Percentiles rank a stretch among this genome's conserved stretches.
Evolutionary conservation across 257 asterid species (phyloP).

Genomic region (Echium plantagineum): DNA sequence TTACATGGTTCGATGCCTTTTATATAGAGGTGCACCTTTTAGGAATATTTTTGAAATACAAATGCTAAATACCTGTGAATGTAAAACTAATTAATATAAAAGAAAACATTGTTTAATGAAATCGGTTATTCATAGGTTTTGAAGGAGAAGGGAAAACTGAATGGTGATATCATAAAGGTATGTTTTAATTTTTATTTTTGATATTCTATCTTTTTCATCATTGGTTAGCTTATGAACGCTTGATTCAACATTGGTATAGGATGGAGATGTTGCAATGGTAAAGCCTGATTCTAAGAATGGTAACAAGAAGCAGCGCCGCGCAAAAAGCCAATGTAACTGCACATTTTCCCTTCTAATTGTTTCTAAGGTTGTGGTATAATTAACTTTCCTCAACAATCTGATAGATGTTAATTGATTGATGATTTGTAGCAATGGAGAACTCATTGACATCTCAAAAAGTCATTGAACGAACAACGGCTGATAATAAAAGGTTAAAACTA

Average conservation of each 20-base stretch:
- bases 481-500: slow-evolving; percentile 51
- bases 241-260: slow-evolving; percentile 6
- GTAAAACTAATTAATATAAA: too few relatives aligned
- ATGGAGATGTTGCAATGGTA: slow-evolving; percentile 13
- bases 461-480: slow-evolving; percentile 23
- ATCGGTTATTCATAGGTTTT: neutral
- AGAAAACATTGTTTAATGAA: too few relatives aligned
- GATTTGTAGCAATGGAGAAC: slow-evolving; percentile 59
- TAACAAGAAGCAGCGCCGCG: slow-evolving; percentile 28
- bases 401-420: neutral
- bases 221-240: too few relatives aligned
- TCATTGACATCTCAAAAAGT: slow-evolving; percentile 26
- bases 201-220: neutral
- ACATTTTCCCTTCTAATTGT: neutral
- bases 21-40: too few relatives aligned
- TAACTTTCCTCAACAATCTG: neutral
- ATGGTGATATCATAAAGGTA: slow-evolving; percentile 16
- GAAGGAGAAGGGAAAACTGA: slow-evolving; percentile 25
- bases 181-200: neutral
- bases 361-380: neutral
- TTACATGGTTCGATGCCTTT: too few relatives aligned
- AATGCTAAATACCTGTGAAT: too few relatives aligned
- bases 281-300: slow-evolving; percentile 22
- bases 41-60: too few relatives aligned
- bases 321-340: slow-evolving; percentile 63